Evolutionary conservation across 495 filamentous ascomycete species (phyloP), one percentile per base, ranked within the genome.

Genomic region (Trichoderma erinaceum): DNA sequence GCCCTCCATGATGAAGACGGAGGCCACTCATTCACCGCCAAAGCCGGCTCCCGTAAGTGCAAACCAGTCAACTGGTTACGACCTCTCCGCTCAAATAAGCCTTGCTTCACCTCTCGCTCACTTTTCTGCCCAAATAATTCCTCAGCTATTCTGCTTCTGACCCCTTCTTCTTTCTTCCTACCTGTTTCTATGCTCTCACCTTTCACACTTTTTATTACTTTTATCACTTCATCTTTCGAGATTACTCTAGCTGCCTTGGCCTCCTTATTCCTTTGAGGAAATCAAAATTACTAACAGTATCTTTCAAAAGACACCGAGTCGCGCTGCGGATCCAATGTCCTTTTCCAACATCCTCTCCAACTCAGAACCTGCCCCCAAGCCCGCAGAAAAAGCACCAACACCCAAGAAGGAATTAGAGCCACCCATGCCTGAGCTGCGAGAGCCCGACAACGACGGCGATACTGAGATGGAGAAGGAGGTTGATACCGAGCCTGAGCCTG

Each of bases 291-390:
- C 71, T 72, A 25, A 73, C 70, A 41, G 44, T 66, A 32, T 12
- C 27, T 50, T 67, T 70, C 21, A 68, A 69, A 69, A 90, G 84
- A 90, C 85, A 65, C 82, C 87, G 41, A 82, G 86, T 66, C 86
- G 90, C 70, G 85, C 88, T 65, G 86, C 88, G 23, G 89, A 93
- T 77, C 90, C 92, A 16, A 97, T 97, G 92, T 92, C 91, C 3
- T 92, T 97, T 71, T 92, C 91, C 41, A 95, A 90, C 74, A 96
- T 97, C 67, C 85, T 97, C 44, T 93, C 92, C 1, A 88, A 84
- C 68, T 85, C 90, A 73, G 90, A 92, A 58, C 83, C 86, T 35
- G 75, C 81, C 43, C 71, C 82, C 6, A 82, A 84, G 69, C 81
- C 84, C 1, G 76, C 75, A 71, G 79, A 78, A 23, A 75, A 66